A percentile compares a stretch with the other conserved stretches of the same genome.
Conservation (phyloP, 2,329 filamentous ascomycete genomes). For the Diaporthe ilicicola region DNA sequence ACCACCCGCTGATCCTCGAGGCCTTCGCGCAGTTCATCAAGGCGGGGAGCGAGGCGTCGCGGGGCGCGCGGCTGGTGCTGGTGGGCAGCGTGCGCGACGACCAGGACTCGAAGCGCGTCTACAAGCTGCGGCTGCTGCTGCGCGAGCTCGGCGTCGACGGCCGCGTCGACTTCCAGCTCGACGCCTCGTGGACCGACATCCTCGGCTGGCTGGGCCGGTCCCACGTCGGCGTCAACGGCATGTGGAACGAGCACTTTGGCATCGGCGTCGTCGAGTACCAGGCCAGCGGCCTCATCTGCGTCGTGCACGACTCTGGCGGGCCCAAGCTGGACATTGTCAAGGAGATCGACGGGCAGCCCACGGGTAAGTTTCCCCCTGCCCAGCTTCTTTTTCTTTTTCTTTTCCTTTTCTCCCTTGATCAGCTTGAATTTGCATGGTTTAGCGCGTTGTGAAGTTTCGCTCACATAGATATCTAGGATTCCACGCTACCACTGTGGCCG, state of each 20-base stretch:
- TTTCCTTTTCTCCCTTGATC: no score
- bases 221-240: conserved; percentile 91
- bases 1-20: conserved; percentile 85
- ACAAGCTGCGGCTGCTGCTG: conserved; percentile 84
- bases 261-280: conserved; percentile 99
- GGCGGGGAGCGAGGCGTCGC: conserved; percentile 58
- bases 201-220: conserved; percentile 79
- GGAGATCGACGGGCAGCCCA: conserved; percentile 78
- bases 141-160: conserved; percentile 89
- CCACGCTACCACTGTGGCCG: conserved; percentile 78
- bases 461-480: conserved; percentile 66
- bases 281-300: conserved; percentile 89
- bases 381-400: no score
- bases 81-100: conserved; percentile 93
- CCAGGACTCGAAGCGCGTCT: conserved; percentile 82
- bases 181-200: conserved; percentile 89
- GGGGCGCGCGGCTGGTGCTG: conserved; percentile 75
- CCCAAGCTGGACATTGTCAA: conserved; percentile 94
- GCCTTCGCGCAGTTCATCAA: conserved; percentile 83
- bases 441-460: background rate
- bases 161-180: conserved; percentile 84
- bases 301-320: conserved; percentile 93
- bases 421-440: no score
- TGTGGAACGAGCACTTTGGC: conserved; percentile 99
- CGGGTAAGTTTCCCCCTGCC: conserved; percentile 60